Conservation (phyloP, 441 rosid genomes). For the Metrosideros polymorpha region DNA sequence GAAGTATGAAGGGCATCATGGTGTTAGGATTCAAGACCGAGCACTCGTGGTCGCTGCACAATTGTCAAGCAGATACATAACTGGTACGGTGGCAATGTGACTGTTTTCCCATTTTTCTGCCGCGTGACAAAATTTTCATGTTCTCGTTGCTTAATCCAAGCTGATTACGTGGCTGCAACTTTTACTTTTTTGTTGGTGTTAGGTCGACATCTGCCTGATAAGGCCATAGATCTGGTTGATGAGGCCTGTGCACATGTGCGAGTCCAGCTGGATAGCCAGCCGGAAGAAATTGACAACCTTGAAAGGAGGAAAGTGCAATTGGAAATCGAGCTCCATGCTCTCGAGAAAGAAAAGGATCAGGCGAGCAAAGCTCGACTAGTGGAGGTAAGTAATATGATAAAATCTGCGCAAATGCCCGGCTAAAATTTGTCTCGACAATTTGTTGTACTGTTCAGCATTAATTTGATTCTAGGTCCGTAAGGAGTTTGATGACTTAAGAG, state of each 20-base stretch:
- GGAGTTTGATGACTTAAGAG: slow-evolving; percentile 88
- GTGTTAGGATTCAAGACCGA: slow-evolving; percentile 74
- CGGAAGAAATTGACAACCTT: slow-evolving; percentile 84
- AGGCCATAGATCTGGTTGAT: slow-evolving; percentile 89
- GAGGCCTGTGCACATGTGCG: slow-evolving; percentile 91
- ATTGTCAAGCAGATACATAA: slow-evolving; percentile 67
- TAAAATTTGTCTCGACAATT: background rate
- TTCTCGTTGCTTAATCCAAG: background rate
- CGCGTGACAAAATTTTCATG: background rate
- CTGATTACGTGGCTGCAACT: background rate
- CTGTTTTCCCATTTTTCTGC: background rate
- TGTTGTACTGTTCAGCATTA: background rate
- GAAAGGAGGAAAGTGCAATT: slow-evolving; percentile 82
- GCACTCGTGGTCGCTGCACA: slow-evolving; percentile 82
- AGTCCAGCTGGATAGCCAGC: slow-evolving; percentile 92
- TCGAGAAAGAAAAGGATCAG: slow-evolving; percentile 89
- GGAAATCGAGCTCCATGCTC: slow-evolving; percentile 83
- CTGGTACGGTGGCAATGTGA: slow-evolving; percentile 36
- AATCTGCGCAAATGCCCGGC: background rate
- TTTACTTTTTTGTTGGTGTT: background rate
- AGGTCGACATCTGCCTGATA: slow-evolving; percentile 94
- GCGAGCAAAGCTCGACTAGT: slow-evolving; percentile 82
- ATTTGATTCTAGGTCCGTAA: slow-evolving; percentile 45
- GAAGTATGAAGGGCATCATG: slow-evolving; percentile 91
- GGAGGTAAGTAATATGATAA: slow-evolving; percentile 40